Conservation (phyloP, 805 yeast genomes). For the Monosporozyma siamensis region DNA sequence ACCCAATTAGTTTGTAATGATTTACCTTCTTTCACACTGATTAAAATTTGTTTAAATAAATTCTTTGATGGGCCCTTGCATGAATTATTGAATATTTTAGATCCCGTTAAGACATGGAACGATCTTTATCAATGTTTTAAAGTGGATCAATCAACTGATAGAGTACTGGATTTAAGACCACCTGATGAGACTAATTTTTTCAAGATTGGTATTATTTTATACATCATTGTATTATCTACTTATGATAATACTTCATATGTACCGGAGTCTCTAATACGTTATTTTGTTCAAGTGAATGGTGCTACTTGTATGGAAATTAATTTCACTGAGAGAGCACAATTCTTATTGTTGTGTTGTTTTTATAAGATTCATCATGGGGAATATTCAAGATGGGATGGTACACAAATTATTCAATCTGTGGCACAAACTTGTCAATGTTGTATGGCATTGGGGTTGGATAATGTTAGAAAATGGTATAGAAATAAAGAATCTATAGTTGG, state of each 20-base stretch:
- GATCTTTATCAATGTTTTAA: slow-evolving; percentile 11
- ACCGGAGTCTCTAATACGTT: slow-evolving; percentile 14
- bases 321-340: slow-evolving; percentile 25
- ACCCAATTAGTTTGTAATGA: slow-evolving; percentile 3
- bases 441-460: slow-evolving; percentile 19
- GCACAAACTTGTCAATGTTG: slow-evolving; percentile 15
- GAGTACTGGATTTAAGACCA: slow-evolving; percentile 4
- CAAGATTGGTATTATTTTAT: slow-evolving; percentile 19
- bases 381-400: slow-evolving; percentile 17
- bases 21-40: slow-evolving; percentile 11
- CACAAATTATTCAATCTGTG: slow-evolving; percentile 17
- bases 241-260: slow-evolving; percentile 6
- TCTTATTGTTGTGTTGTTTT: slow-evolving; percentile 18
- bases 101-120: slow-evolving; percentile 11
- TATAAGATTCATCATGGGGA: slow-evolving; percentile 9
- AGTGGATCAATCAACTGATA: not conserved
- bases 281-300: slow-evolving; percentile 16
- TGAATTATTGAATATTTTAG: slow-evolving; percentile 12
- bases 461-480: slow-evolving; percentile 16
- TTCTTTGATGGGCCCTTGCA: slow-evolving; percentile 14
- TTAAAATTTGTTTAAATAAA: slow-evolving; percentile 7
- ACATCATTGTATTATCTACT: slow-evolving; percentile 13
- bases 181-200: slow-evolving; percentile 16
- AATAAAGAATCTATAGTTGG: slow-evolving; percentile 7
- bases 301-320: slow-evolving; percentile 16